A percentile compares a stretch with the other conserved stretches of the same genome.
phyloP scores from a whole-genome alignment of 164 flowering plant species.

The Santalum album region DNA sequence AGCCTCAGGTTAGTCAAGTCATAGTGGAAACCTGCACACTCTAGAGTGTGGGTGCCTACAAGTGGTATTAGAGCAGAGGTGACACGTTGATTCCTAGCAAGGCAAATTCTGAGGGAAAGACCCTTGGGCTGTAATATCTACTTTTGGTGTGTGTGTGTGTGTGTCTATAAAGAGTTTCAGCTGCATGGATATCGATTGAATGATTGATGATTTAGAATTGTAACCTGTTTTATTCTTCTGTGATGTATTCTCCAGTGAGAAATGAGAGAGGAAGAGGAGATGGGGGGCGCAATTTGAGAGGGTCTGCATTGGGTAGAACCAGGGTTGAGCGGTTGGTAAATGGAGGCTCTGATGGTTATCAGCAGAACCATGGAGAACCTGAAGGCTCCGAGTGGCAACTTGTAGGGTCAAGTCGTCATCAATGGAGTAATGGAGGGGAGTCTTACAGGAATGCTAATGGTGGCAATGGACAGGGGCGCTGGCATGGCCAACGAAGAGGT shows the following conservation, averaged over 20 bases:
- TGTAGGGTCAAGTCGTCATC: not conserved
- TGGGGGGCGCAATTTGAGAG: slow-evolving; percentile 8
- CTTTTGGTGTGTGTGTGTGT: too few relatives aligned
- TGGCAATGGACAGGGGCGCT: slow-evolving; percentile 1
- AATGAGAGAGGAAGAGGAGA: slow-evolving; percentile 18
- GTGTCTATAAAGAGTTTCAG: too few relatives aligned
- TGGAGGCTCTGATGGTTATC: not conserved
- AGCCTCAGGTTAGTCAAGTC: too few relatives aligned
- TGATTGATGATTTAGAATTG: too few relatives aligned
- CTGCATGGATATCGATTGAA: too few relatives aligned
- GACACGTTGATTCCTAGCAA: too few relatives aligned
- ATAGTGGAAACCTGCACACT: too few relatives aligned
- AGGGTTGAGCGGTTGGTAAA: slow-evolving; percentile 6
- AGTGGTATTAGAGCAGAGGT: too few relatives aligned
- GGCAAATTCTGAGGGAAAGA: too few relatives aligned
- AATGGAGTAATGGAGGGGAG: slow-evolving; percentile 4
- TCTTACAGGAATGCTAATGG: slow-evolving; percentile 6
- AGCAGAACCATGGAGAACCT: slow-evolving; percentile 4
- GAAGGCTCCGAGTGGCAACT: not conserved
- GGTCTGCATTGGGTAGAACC: slow-evolving; percentile 7
- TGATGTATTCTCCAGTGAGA: slow-evolving; percentile 5
- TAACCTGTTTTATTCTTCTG: too few relatives aligned
- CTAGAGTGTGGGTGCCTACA: too few relatives aligned
- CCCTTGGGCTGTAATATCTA: too few relatives aligned
- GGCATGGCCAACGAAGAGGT: not conserved